Conservation (phyloP, 768 basidiomycete species). For the Hemileccinum rubropunctum region DNA sequence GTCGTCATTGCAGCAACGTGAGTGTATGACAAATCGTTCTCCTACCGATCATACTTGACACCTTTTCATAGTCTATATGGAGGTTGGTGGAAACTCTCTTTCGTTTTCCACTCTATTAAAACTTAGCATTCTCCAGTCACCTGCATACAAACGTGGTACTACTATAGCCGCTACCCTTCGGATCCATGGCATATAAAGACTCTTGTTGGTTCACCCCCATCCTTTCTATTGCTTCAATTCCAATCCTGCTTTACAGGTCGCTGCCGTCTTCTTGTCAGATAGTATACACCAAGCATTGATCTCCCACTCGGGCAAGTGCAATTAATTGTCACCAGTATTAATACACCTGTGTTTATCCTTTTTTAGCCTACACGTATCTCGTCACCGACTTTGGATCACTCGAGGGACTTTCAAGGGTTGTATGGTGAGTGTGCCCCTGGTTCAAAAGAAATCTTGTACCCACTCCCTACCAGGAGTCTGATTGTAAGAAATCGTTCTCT, state of each 20-base stretch:
- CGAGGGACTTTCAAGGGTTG: constrained; percentile 31
- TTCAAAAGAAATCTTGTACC: neutral
- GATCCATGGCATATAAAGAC: constrained; percentile 51
- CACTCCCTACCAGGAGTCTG: constrained; percentile 22
- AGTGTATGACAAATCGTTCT: constrained; percentile 24
- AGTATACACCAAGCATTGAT: constrained; percentile 57
- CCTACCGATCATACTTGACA: neutral
- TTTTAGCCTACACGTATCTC: constrained; percentile 47
- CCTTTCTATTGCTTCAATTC: neutral
- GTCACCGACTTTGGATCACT: constrained; percentile 38
- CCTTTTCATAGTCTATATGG: constrained; percentile 45
- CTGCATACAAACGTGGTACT: constrained; percentile 56
- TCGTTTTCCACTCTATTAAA: constrained; percentile 7
- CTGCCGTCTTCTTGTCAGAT: constrained; percentile 50
- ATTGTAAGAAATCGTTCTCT: constrained; percentile 14
- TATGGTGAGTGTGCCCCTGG: constrained; percentile 39
- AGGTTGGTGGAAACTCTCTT: constrained; percentile 32
- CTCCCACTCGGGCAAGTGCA: constrained; percentile 45
- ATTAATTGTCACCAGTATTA: fast-evolving
- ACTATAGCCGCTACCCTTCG: constrained; percentile 46
- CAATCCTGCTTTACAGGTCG: constrained; percentile 39
- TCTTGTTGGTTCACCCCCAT: constrained; percentile 35
- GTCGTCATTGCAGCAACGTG: constrained; percentile 52
- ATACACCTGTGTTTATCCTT: neutral
- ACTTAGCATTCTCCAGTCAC: constrained; percentile 40